These are phyloP conservation scores for Penicillium paxilli DNA, from an alignment of 495 filamentous ascomycete genomes.

Conservation along the genomic window DNA sequence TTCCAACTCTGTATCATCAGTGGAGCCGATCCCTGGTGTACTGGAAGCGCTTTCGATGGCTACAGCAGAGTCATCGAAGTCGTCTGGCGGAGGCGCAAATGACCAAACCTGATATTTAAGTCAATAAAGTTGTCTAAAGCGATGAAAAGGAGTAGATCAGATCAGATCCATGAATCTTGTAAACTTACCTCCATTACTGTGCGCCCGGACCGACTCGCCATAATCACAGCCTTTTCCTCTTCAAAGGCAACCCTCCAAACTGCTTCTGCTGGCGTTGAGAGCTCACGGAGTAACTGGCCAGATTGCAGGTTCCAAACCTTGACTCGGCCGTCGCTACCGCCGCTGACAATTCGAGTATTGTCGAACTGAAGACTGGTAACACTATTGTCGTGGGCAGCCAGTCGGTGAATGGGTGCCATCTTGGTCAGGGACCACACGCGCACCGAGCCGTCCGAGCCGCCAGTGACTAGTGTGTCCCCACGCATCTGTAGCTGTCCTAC, in stretches of 20 bases:
- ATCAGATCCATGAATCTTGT: not conserved
- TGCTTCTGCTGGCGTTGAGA: slow-evolving; percentile 85
- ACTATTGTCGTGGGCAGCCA: slow-evolving; percentile 98
- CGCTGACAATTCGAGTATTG: slow-evolving; percentile 88
- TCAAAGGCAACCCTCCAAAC: slow-evolving; percentile 99
- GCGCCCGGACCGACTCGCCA: slow-evolving; percentile 76
- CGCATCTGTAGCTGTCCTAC: slow-evolving; percentile 98
- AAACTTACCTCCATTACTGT: slow-evolving; percentile 91
- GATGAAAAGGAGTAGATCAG: no score
- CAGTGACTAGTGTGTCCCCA: slow-evolving; percentile 90
- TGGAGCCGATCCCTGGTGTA: slow-evolving; percentile 32
- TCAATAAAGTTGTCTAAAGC: not conserved
- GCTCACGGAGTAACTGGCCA: slow-evolving; percentile 85
- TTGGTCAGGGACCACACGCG: slow-evolving; percentile 91
- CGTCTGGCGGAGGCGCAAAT: slow-evolving; percentile 78
- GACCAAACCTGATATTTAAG: slow-evolving; percentile 91
- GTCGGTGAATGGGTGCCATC: slow-evolving; percentile 85
- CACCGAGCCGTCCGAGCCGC: slow-evolving; percentile 92
- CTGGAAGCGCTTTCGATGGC: slow-evolving; percentile 40
- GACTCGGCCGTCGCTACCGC: slow-evolving; percentile 92
- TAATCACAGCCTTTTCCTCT: slow-evolving; percentile 95
- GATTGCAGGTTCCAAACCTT: slow-evolving; percentile 97
- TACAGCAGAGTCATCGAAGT: slow-evolving; percentile 37
- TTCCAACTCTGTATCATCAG: slow-evolving; percentile 19
- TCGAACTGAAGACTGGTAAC: slow-evolving; percentile 98